Evolutionary conservation across 2,329 filamentous ascomycete genomes (phyloP).

Genomic region (Botrytis elliptica): DNA sequence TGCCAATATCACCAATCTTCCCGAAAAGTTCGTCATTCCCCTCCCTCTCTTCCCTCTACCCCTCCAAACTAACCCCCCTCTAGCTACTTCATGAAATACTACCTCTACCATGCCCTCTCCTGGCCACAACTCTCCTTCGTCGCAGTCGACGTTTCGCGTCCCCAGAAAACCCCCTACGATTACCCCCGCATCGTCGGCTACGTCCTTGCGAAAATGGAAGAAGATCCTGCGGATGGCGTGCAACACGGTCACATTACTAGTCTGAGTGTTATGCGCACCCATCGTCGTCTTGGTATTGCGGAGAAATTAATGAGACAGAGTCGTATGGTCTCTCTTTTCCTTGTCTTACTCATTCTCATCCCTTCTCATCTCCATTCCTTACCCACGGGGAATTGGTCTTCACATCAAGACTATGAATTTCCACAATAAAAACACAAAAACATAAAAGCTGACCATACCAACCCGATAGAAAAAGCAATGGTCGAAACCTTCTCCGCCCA

Average conservation of each 20-base stretch:
- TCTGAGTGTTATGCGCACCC: conserved; percentile 93
- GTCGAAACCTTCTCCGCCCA: conserved; percentile 87
- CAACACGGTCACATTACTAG: conserved; percentile 96
- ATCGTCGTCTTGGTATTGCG: conserved; percentile 84
- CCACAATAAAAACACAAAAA: background rate
- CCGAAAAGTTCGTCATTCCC: conserved; percentile 65
- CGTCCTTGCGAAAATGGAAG: conserved; percentile 99
- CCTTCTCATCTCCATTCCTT: background rate
- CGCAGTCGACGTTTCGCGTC: conserved; percentile 84
- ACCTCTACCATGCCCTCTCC: conserved; percentile 96
- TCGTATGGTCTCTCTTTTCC: conserved; percentile 56
- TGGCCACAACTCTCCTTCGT: conserved; percentile 98
- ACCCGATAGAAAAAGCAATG: conserved; percentile 78
- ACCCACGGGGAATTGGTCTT: background rate
- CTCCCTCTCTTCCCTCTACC: background rate
- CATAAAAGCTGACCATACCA: background rate
- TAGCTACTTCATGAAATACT: conserved; percentile 98
- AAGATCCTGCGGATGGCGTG: conserved; percentile 87
- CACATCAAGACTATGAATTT: no score
- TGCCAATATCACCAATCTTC: conserved; percentile 97
- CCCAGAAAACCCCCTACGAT: conserved; percentile 74
- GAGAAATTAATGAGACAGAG: conserved; percentile 98
- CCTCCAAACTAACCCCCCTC: background rate
- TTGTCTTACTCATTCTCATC: background rate
- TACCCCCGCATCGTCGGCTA: conserved; percentile 98